Percentiles rank a stretch among this genome's conserved stretches.
Conservation (phyloP, 805 yeast genomes). For the Scheffersomyces ergatensis region DNA sequence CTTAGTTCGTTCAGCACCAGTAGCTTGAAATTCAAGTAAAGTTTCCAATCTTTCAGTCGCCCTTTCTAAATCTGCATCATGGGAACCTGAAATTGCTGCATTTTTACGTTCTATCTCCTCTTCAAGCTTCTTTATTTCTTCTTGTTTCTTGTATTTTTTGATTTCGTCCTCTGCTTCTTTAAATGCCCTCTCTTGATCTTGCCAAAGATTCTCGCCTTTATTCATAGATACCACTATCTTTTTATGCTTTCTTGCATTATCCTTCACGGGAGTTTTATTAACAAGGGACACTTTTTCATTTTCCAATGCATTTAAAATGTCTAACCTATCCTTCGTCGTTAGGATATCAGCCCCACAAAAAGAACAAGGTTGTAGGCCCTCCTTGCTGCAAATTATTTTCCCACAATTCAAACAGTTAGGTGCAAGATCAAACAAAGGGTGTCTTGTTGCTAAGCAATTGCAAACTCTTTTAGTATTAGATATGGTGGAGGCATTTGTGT, state of each 20-base stretch:
- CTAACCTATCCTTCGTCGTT: constrained; percentile 56
- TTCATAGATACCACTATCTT: constrained; percentile 54
- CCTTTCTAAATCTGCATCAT: constrained; percentile 56
- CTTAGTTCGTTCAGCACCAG: constrained; percentile 85
- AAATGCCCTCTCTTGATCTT: constrained; percentile 65
- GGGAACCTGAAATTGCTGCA: constrained; percentile 35
- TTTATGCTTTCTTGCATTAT: constrained; percentile 17
- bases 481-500: constrained; percentile 2
- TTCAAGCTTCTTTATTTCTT: constrained; percentile 33
- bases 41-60: constrained; percentile 78
- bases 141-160: constrained; percentile 19
- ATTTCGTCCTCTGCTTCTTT: constrained; percentile 52
- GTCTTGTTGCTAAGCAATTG: constrained; percentile 83
- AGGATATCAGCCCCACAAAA: constrained; percentile 73
- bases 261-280: constrained; percentile 25
- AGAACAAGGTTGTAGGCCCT: constrained; percentile 89
- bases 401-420: constrained; percentile 97
- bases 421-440: constrained; percentile 83
- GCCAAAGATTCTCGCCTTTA: constrained; percentile 63
- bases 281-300: constrained; percentile 47
- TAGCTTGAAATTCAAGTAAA: constrained; percentile 74
- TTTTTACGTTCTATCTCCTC: constrained; percentile 44
- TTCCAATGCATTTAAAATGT: constrained; percentile 52
- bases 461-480: constrained; percentile 42
- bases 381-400: constrained; percentile 83